Percentiles rank a stretch among this genome's conserved stretches.
phyloP scores from a whole-genome alignment of 2,329 filamentous ascomycete genomes.

The Paecilomyces sp. region DNA sequence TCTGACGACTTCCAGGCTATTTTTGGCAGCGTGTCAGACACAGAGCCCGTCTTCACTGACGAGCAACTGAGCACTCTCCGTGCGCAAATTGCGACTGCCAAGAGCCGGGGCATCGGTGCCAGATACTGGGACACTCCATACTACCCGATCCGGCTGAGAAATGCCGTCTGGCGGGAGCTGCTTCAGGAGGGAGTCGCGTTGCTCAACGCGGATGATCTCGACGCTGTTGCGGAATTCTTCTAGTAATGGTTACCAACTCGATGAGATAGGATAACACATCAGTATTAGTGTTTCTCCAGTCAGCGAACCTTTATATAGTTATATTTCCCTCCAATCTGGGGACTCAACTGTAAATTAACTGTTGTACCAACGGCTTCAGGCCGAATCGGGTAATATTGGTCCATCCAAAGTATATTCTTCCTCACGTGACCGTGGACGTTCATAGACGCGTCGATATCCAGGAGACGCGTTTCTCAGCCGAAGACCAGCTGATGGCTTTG shows the following conservation, averaged over 20 bases:
- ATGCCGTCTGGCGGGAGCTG: constrained; percentile 52
- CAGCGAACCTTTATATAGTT: not conserved
- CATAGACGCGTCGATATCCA: not conserved
- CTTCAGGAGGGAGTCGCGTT: constrained; percentile 53
- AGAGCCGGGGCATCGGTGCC: constrained; percentile 50
- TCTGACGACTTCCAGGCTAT: constrained; percentile 43
- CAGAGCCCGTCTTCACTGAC: constrained; percentile 22
- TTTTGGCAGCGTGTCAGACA: constrained; percentile 33
- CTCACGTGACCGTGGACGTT: not conserved
- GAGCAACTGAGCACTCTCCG: constrained; percentile 45
- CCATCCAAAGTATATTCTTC: not conserved
- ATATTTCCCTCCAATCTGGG: not conserved
- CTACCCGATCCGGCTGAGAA: constrained; percentile 53
- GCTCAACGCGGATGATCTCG: constrained; percentile 58
- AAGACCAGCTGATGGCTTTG: not conserved
- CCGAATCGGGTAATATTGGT: not conserved
- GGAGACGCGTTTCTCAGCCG: not conserved
- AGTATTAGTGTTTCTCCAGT: no score
- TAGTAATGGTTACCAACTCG: constrained; percentile 6
- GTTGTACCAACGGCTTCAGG: not conserved
- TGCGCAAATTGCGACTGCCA: constrained; percentile 47
- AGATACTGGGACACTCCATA: constrained; percentile 58
- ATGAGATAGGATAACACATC: not conserved
- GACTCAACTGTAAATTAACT: not conserved
- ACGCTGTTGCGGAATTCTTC: constrained; percentile 39